A percentile compares a stretch with the other conserved stretches of the same genome.
Evolutionary conservation across 2,329 filamentous ascomycete species (phyloP).

Genomic region (Gaeumannomyces tritici): DNA sequence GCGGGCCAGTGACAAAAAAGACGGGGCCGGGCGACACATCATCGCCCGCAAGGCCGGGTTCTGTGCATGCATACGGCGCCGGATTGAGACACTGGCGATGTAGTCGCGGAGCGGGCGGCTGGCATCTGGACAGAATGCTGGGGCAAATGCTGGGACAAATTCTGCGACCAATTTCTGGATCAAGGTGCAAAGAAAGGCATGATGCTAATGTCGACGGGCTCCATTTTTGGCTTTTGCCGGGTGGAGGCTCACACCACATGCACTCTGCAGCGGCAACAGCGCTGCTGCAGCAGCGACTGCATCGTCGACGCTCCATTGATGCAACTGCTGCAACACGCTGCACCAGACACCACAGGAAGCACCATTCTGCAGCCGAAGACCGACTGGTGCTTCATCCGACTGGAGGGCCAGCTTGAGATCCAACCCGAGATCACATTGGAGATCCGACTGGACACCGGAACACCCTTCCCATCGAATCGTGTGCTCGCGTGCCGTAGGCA

Average conservation of each 20-base stretch:
- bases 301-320: neutral
- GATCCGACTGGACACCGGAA: neutral
- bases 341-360: neutral
- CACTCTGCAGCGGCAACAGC: no score
- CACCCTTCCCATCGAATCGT: neutral
- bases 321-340: neutral
- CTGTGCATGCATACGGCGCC: neutral
- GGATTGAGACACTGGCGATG: neutral
- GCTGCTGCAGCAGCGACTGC: neutral
- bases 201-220: neutral
- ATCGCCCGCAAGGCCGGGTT: neutral
- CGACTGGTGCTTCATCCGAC: neutral
- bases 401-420: neutral
- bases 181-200: no score
- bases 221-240: neutral
- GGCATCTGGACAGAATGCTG: no score
- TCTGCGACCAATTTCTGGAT: no score
- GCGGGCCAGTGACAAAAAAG: neutral
- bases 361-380: neutral
- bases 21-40: neutral
- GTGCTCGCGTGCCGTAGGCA: neutral
- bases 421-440: no score
- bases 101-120: neutral
- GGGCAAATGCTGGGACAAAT: no score
- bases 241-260: neutral